These are phyloP conservation scores for Penicillium aurantiogriseum DNA, from an alignment of 2,329 filamentous ascomycete species.

Conservation along the genomic window DNA sequence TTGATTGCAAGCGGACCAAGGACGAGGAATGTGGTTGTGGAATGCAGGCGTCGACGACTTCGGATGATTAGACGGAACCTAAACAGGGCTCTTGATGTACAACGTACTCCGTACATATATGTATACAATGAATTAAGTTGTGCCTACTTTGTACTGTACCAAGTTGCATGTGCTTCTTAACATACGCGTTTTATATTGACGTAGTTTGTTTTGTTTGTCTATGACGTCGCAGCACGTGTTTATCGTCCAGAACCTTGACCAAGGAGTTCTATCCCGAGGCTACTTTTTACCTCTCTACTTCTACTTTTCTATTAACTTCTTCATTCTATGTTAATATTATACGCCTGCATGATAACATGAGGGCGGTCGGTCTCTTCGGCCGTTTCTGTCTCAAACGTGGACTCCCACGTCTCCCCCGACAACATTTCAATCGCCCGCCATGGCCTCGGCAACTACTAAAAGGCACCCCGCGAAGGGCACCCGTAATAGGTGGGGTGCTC, in stretches of 20 bases:
- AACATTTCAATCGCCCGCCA: conserved; percentile 22
- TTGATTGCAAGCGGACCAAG: conserved; percentile 3
- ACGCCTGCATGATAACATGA: conserved; percentile 45
- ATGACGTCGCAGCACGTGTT: conserved; percentile 15
- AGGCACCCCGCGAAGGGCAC: conserved; percentile 22
- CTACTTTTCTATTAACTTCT: neutral
- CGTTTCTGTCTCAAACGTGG: conserved; percentile 51
- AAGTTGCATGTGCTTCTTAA: neutral
- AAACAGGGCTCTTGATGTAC: neutral
- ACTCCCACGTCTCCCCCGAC: conserved; percentile 35
- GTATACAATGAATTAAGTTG: too few relatives aligned
- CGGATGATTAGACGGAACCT: neutral
- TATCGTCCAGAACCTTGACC: neutral
- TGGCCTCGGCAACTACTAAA: conserved; percentile 26
- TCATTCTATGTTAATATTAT: conserved; percentile 11
- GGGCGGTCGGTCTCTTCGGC: conserved; percentile 48
- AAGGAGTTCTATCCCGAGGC: neutral
- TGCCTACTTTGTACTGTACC: neutral
- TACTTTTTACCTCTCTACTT: neutral
- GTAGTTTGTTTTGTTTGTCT: neutral
- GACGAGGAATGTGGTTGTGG: conserved; percentile 8
- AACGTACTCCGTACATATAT: too few relatives aligned
- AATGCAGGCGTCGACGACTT: conserved; percentile 1
- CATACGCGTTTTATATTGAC: neutral
- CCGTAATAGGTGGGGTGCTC: conserved; percentile 32